Conservation (phyloP, 2,329 filamentous ascomycete genomes). For the Fusarium sp. region DNA sequence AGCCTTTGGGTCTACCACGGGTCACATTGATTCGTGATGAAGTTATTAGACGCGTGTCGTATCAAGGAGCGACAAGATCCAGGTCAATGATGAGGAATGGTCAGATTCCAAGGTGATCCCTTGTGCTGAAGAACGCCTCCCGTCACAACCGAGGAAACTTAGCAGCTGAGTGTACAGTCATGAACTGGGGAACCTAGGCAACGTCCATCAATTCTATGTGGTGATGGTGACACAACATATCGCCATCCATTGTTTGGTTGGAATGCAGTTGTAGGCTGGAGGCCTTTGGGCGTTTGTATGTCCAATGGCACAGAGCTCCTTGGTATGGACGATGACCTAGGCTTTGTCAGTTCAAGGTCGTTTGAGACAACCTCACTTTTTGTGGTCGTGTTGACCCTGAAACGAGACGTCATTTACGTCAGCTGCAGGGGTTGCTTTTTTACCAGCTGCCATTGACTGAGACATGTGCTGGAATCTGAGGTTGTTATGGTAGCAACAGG, state of each 20-base stretch:
- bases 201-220: conserved; percentile 6
- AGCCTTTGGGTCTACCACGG: not conserved
- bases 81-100: not conserved
- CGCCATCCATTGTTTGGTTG: conserved; percentile 6
- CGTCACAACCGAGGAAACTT: conserved; percentile 2
- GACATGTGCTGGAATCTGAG: conserved; percentile 30
- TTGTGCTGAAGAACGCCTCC: conserved; percentile 25
- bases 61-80: not conserved
- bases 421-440: conserved; percentile 17
- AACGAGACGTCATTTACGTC: conserved; percentile 39
- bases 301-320: conserved; percentile 12
- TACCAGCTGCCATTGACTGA: conserved; percentile 6
- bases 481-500: conserved; percentile 34
- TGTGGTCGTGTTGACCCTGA: conserved; percentile 28
- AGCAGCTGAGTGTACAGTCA: conserved; percentile 16
- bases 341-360: conserved; percentile 5
- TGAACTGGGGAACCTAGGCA: conserved; percentile 32
- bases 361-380: conserved; percentile 29
- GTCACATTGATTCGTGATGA: not conserved
- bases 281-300: conserved; percentile 8
- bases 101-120: not conserved
- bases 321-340: conserved; percentile 24
- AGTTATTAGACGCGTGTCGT: not conserved
- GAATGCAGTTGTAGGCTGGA: conserved; percentile 27
- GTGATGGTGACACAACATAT: conserved; percentile 12